A percentile compares a stretch with the other conserved stretches of the same genome.
These are phyloP conservation scores for Pseudogymnoascus sp. DNA, from an alignment of 2,329 filamentous ascomycete species.

Conservation along the genomic window DNA sequence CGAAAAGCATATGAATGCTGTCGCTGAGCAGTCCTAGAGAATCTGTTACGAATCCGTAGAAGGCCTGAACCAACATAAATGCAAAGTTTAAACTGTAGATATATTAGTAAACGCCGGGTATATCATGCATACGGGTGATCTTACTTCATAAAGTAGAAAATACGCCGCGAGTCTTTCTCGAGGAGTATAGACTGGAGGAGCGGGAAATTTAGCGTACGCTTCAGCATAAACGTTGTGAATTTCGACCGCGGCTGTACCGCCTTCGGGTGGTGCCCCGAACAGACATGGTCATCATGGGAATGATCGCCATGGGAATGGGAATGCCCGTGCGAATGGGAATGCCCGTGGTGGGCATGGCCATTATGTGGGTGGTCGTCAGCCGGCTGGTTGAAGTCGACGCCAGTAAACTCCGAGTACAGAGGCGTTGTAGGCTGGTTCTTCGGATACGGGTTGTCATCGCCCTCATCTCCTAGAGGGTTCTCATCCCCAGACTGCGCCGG, in stretches of 20 bases:
- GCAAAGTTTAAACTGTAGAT: constrained; percentile 69
- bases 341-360: constrained; percentile 18
- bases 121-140: constrained; percentile 35
- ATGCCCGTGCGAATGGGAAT: constrained; percentile 19
- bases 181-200: constrained; percentile 76
- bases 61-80: constrained; percentile 91
- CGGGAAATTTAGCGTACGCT: constrained; percentile 60
- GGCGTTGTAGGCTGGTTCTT: neutral
- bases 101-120: constrained; percentile 13
- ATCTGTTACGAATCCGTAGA: constrained; percentile 88
- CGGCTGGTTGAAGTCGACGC: neutral
- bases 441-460: neutral
- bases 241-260: constrained; percentile 44
- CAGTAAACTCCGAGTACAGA: constrained; percentile 3
- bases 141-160: constrained; percentile 88
- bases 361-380: constrained; percentile 8
- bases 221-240: constrained; percentile 66
- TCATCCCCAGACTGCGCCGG: neutral
- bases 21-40: constrained; percentile 93
- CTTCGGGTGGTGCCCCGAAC: neutral
- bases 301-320: constrained; percentile 17
- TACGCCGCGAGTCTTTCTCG: constrained; percentile 86
- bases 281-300: constrained; percentile 20
- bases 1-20: constrained; percentile 99
- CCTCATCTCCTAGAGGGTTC: neutral